phyloP scores from a whole-genome alignment of 257 asterid species.

The Primulina tabacum region DNA sequence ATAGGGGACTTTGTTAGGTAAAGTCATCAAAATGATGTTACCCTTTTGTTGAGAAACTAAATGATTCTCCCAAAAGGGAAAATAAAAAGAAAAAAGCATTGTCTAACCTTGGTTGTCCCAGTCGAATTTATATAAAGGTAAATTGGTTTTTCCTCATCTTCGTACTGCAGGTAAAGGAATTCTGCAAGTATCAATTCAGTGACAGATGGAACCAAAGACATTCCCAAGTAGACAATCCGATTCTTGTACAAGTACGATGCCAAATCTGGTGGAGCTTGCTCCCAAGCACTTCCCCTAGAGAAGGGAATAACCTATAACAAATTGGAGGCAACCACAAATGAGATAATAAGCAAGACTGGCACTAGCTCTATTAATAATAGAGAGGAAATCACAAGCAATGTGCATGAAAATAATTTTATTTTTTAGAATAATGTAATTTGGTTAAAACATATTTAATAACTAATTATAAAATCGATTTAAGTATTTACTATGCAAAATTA shows the following conservation, averaged over 20 bases:
- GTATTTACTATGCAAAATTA: background rate
- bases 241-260: conserved; percentile 80
- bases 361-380: conserved; percentile 2
- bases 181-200: conserved; percentile 89
- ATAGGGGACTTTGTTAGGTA: background rate
- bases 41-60: too few species aligned
- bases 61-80: too few species aligned
- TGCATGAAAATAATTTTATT: background rate
- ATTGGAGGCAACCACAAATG: conserved; percentile 15
- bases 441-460: background rate
- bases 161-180: conserved; percentile 83
- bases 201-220: conserved; percentile 89
- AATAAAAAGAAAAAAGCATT: background rate
- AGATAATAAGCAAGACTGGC: conserved; percentile 12
- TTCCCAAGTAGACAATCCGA: conserved; percentile 92
- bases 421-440: too few species aligned
- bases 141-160: conserved; percentile 79
- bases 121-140: conserved; percentile 90
- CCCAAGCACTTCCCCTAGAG: conserved; percentile 81
- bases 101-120: conserved; percentile 86
- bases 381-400: background rate
- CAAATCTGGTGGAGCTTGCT: conserved; percentile 96
- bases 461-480: too few species aligned
- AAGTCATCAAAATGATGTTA: too few species aligned
- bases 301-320: conserved; percentile 75